These are phyloP conservation scores for Nemania sp. DNA, from an alignment of 2,329 filamentous ascomycete genomes.

Conservation along the genomic window DNA sequence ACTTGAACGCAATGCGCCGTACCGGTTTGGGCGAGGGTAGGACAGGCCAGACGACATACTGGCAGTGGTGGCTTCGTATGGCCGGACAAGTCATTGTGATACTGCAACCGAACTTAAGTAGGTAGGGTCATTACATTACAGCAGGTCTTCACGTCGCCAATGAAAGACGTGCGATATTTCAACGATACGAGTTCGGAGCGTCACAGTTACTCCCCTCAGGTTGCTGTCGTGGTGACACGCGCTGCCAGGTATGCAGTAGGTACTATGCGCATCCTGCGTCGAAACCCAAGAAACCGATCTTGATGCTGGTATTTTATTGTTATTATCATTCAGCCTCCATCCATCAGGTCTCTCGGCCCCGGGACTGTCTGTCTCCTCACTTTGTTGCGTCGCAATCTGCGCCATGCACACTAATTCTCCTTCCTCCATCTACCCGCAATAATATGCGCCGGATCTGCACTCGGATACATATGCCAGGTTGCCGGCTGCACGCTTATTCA, in stretches of 20 bases:
- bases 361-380: neutral
- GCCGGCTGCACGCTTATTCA: conserved; percentile 19
- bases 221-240: neutral
- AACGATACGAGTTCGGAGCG: conserved; percentile 1
- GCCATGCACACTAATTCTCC: conserved; percentile 2
- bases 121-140: conserved; percentile 14
- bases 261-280: conserved; percentile 36
- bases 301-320: conserved; percentile 1
- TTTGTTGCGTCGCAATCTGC: conserved; percentile 10
- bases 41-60: conserved; percentile 36
- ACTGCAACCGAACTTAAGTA: conserved; percentile 15
- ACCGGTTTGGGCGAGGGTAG: conserved; percentile 32
- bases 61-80: conserved; percentile 35
- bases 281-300: conserved; percentile 26
- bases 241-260: conserved; percentile 35
- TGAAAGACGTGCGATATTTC: conserved; percentile 20
- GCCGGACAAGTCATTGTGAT: conserved; percentile 27
- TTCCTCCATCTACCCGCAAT: conserved; percentile 7
- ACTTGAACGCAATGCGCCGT: conserved; percentile 29
- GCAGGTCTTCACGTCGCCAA: conserved; percentile 3
- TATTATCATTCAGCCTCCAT: conserved; percentile 17
- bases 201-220: neutral
- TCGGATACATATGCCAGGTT: conserved; percentile 24
- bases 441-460: conserved; percentile 21
- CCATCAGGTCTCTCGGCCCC: neutral